phyloP scores from a whole-genome alignment of 2,329 filamentous ascomycete species.

The Sclerotiophoma versabilis region DNA sequence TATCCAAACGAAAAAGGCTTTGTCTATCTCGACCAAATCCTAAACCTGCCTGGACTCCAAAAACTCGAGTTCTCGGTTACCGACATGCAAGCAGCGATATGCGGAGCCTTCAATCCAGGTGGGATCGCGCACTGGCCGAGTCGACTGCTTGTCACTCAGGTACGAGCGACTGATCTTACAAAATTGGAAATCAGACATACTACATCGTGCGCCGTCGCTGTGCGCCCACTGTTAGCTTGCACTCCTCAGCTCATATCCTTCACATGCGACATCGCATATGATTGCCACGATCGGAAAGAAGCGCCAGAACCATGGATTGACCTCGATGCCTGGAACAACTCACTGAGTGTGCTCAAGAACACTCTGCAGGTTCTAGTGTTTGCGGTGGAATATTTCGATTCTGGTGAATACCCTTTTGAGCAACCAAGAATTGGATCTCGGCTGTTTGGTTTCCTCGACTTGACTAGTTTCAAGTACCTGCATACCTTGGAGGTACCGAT shows the following conservation, averaged over 20 bases:
- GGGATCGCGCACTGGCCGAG: neutral
- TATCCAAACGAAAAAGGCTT: conserved; percentile 10
- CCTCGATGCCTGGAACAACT: conserved; percentile 26
- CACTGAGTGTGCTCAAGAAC: conserved; percentile 13
- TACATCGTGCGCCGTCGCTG: conserved; percentile 2
- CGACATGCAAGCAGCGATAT: conserved; percentile 4
- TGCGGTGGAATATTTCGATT: conserved; percentile 32
- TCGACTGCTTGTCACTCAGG: conserved; percentile 2
- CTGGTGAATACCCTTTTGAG: conserved; percentile 22
- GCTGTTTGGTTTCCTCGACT: conserved; percentile 31
- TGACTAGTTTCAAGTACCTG: conserved; percentile 28
- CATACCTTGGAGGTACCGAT: conserved; percentile 36
- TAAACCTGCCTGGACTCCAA: conserved; percentile 24
- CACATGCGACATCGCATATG: conserved; percentile 34
- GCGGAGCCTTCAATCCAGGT: neutral
- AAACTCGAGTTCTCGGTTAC: conserved; percentile 26
- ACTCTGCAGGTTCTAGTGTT: conserved; percentile 31
- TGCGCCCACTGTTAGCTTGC: conserved; percentile 18
- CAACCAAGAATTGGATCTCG: conserved; percentile 29
- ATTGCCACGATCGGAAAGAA: conserved; percentile 12
- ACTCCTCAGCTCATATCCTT: conserved; percentile 32
- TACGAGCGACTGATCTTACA: conserved; percentile 26
- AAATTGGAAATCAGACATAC: conserved; percentile 31
- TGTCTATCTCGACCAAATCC: conserved; percentile 19
- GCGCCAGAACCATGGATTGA: conserved; percentile 20